These are phyloP conservation scores for Solanum sitiens DNA, from an alignment of 257 asterid genomes.

Conservation along the genomic window DNA sequence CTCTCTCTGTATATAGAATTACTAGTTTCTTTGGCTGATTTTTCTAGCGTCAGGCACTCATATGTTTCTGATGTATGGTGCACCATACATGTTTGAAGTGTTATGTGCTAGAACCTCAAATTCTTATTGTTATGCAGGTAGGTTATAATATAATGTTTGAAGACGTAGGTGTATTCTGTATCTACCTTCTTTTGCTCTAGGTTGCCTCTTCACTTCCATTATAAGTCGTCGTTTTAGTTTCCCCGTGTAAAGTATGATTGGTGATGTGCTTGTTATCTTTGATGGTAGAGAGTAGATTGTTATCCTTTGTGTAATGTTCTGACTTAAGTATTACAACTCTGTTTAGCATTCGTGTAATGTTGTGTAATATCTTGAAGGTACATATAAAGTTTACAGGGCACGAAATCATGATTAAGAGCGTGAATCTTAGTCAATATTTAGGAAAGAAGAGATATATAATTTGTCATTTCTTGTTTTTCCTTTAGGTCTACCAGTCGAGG, in stretches of 20 bases:
- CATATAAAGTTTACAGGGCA: no score
- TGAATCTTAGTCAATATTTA: not conserved
- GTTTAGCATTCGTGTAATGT: not conserved
- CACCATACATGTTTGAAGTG: no score
- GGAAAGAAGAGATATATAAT: not conserved
- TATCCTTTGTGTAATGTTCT: not conserved
- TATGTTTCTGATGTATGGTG: not conserved
- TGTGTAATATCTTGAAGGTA: constrained; percentile 12
- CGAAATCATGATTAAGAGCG: no score
- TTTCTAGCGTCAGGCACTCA: not conserved
- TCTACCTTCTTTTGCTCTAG: not conserved
- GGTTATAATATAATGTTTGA: not conserved
- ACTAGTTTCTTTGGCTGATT: not conserved
- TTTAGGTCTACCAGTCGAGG: not conserved
- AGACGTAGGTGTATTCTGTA: not conserved
- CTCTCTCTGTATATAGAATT: no score
- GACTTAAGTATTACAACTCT: not conserved
- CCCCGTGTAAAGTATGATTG: not conserved
- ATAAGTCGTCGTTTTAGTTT: not conserved
- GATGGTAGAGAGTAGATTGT: not conserved
- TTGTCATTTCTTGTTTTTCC: not conserved
- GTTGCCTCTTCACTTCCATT: not conserved
- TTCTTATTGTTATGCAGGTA: not conserved
- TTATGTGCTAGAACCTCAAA: not conserved
- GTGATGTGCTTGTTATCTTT: not conserved